phyloP scores from a whole-genome alignment of 805 yeast species.

The Candida odintsovae region DNA sequence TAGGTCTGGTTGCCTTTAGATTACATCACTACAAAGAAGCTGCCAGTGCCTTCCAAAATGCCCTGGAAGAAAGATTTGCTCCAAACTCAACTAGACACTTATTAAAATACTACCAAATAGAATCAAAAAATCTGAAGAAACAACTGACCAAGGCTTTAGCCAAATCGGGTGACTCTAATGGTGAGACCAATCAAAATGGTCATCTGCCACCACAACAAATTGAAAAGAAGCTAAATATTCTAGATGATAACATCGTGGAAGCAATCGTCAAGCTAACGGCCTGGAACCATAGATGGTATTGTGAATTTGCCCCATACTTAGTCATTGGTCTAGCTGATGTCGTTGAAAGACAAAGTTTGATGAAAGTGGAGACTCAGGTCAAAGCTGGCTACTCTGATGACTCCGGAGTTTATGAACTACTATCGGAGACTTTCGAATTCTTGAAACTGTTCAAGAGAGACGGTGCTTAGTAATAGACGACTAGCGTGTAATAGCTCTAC shows the following conservation, averaged over 20 bases:
- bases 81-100: conserved; percentile 73
- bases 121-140: conserved; percentile 22
- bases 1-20: conserved; percentile 82
- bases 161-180: not conserved
- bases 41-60: conserved; percentile 71
- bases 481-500: not conserved
- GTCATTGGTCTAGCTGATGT: conserved; percentile 52
- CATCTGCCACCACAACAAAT: conserved; percentile 21
- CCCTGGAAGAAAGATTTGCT: conserved; percentile 70
- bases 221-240: conserved; percentile 32
- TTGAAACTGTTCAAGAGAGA: conserved; percentile 24
- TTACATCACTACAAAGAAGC: conserved; percentile 87
- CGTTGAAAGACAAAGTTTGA: conserved; percentile 70
- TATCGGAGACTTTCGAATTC: conserved; percentile 46
- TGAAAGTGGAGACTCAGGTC: conserved; percentile 68
- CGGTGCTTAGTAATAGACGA: conserved; percentile 5
- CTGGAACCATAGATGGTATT: conserved; percentile 99
- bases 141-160: conserved; percentile 23
- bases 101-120: conserved; percentile 56
- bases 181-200: conserved; percentile 3
- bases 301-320: conserved; percentile 75
- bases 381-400: conserved; percentile 56
- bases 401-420: conserved; percentile 51
- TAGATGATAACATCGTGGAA: conserved; percentile 47
- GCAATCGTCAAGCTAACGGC: conserved; percentile 73